Base-by-base conservation (phyloP, 179 eudicot genomes). In the Dionaea muscipula region DNA sequence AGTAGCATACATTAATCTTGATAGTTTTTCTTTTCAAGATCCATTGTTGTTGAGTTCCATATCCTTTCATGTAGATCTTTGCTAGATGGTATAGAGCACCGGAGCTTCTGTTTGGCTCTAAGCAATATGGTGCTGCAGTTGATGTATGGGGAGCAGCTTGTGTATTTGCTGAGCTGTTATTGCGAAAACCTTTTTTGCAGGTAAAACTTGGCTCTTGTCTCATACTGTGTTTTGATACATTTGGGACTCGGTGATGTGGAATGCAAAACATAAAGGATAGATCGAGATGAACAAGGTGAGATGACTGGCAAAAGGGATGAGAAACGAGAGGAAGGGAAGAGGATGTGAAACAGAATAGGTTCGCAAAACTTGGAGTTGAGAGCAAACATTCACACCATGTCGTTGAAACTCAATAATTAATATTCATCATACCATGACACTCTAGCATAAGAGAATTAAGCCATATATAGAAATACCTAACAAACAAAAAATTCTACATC, bases 61-160 rank as follows among this genome's bases (percentile, higher is more conserved):
- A 33, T 62, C 38, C 46, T 60, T 47, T 64, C 66, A 5, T 19
- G 37, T 55, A 90, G 97, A 95, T 90, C 15, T 90, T 90, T 80
- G 97, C 97, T 21, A 78, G 95, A 65, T 90, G 97, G 97, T 90
- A 90, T 67, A 81, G 97, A 70, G 94, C 97, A 5, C 97, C 97
- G 19, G 97, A 90, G 76, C 66, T 90, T 49, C 64, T 90, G 69
- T 90, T 90, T 78, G 97, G 97, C 58, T 84, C 87, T 59, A 90
- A 86, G 74, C 91, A 85, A 45, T 90, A 90, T 65, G 97, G 97
- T 65, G 82, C 97, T 47, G 97, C 84, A 16, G 97, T 90, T 47
- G 97, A 90, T 81, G 76, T 90, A 27, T 90, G 97, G 97, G 97
- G 91, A 66, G 95, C 95, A 53, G 95, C 94, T 47, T 90, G 97